Base-by-base conservation (phyloP, 78 protist species). In the Polysphondylium violaceum region DNA sequence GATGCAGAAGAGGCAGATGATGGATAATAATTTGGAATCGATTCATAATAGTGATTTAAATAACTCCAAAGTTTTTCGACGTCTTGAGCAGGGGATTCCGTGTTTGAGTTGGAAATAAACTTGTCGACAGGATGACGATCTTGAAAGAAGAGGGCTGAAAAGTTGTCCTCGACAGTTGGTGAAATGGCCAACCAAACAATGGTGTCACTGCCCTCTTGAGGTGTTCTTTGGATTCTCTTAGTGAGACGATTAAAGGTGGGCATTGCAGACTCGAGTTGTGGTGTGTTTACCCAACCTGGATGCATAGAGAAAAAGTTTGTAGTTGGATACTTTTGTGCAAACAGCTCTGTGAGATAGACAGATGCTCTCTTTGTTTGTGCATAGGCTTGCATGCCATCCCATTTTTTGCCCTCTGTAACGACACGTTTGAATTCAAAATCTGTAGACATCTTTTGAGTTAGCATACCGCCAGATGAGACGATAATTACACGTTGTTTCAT, bases 181-280 rank as follows among this genome's bases (percentile, higher is more conserved):
- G 90, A 67, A 23, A 83, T 55, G 3, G 79, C 35, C 12, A 83
- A 29, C 90, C 90, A 83, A 16, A 69, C 61, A 1, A 69, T 83
- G 2, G 90, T 83, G 31, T 83, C 90, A 21, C 36, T 53, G n/a
- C 90, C 90, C 43, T 83, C 74, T 40, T 83, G 51, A 12, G 77
- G 77, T 33, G 90, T 83, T 17, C 90, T 5, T 56, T 68, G 71
- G 17, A 51, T 53, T 1, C 56, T 21, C 25, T 25, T 51, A 9
- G 78, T 69, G 16, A 67, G 31, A 12, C 17, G 4, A 43, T 40
- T 43, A 56, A 83, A 83, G 0, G 51, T 56, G n/a, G 90, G 90
- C 90, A 83, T 83, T 25, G 77, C 77, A 11, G 27, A 53, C 25
- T 33, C 73, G 11, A 69, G 27, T n/a, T 25, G 78, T 41, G 25